Base-by-base conservation (phyloP, 2,329 filamentous ascomycete genomes). In the Colletotrichum euphorbiae region DNA sequence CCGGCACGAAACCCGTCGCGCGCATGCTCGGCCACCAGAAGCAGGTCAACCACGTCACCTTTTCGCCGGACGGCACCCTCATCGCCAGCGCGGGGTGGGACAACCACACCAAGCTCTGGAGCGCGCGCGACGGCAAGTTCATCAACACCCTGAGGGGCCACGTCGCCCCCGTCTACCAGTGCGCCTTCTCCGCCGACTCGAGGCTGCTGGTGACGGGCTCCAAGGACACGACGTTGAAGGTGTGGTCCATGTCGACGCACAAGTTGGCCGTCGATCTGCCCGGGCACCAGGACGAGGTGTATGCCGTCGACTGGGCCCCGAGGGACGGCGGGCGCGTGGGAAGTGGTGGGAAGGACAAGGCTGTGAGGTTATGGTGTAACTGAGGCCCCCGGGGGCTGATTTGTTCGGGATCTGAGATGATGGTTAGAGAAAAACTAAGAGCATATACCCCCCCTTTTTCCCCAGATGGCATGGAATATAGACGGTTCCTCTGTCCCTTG, bases 21-120 rank as follows among this genome's bases (percentile, higher is more conserved):
- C 86, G 94, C 38, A 87, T 98, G 80, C 81, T 93, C n/a, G 96
- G 96, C 2, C 96, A 99, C 75, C 93, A 98, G 78, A 98, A 98
- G 81, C 93, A 95, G 76, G 94, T 98, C 73, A 98, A 98, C 78
- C 93, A 98, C 77, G 94, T 98, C 54, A 92, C 91, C 0, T 98
- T 98, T 80, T 97, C 93, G 1, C 94, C 95, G 0, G 94, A 98
- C 75, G 95, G 94, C 38, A 85, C 88, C 8, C 86, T 95, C 67
- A 94, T 99, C 73, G 96, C 96, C 8, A 97, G 92, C 42, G 90
- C 93, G 8, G 91, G 91, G 4, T 99, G 95, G 82, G 96, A 99
- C 78, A 99, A 98, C 77, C 93, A 95, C 74, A 93, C 95, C 73
- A 97, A 97, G 80, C 81, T 98, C 28, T 98, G 94, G 94, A 93